phyloP scores from a whole-genome alignment of 2,329 filamentous ascomycete genomes.

The Colletotrichum gloeosporioides region DNA sequence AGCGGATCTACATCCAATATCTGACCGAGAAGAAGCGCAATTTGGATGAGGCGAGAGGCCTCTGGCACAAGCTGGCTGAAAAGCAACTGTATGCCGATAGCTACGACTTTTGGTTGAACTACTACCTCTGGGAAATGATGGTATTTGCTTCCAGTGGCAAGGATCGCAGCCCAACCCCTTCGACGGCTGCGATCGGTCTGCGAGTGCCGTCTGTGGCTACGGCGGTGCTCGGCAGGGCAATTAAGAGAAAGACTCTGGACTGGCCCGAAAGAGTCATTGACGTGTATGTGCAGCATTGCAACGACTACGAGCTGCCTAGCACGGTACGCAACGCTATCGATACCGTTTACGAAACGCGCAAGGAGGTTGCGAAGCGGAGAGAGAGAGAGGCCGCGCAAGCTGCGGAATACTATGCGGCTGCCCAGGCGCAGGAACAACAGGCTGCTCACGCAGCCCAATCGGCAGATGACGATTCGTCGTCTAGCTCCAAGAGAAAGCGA shows the following conservation, averaged over 20 bases:
- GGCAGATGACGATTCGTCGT: conserved; percentile 39
- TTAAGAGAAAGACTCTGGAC: conserved; percentile 67
- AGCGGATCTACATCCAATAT: conserved; percentile 92
- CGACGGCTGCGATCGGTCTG: conserved; percentile 48
- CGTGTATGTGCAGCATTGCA: conserved; percentile 79
- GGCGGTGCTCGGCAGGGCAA: conserved; percentile 75
- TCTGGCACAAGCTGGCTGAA: conserved; percentile 75
- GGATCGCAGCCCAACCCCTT: conserved; percentile 57
- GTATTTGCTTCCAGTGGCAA: conserved; percentile 57
- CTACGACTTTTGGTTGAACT: conserved; percentile 93
- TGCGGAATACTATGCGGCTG: conserved; percentile 55
- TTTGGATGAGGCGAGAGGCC: conserved; percentile 75
- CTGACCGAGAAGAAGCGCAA: conserved; percentile 84
- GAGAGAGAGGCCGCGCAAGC: conserved; percentile 69
- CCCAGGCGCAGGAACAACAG: conserved; percentile 39
- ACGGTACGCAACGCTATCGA: conserved; percentile 77
- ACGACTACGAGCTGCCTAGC: conserved; percentile 84
- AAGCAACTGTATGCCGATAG: conserved; percentile 73
- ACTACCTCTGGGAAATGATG: conserved; percentile 91
- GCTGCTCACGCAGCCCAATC: conserved; percentile 29
- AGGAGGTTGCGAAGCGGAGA: conserved; percentile 66
- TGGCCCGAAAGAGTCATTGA: conserved; percentile 80
- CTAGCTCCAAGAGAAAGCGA: conserved; percentile 75
- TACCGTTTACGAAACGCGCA: conserved; percentile 72
- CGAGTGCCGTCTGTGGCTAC: conserved; percentile 78